These are phyloP conservation scores for Tubosaeta sp. DNA, from an alignment of 768 basidiomycete species.

Conservation along the genomic window DNA sequence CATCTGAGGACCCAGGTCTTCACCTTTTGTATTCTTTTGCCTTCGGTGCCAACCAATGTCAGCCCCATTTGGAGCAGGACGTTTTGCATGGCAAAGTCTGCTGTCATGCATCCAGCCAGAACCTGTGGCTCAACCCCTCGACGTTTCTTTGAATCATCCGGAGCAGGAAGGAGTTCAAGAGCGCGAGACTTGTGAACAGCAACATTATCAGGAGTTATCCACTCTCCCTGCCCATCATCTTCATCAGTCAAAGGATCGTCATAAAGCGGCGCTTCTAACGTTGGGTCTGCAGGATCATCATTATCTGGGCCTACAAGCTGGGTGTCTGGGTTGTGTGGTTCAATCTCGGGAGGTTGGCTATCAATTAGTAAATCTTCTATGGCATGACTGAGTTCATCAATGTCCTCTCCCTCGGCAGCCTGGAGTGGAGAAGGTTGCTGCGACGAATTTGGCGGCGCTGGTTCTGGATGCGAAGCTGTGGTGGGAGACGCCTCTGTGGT, in stretches of 20 bases:
- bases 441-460: background rate
- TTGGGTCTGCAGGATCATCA: slow-evolving; percentile 6
- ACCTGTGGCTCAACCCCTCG: slow-evolving; percentile 39
- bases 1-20: slow-evolving; percentile 96
- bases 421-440: background rate
- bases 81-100: slow-evolving; percentile 99
- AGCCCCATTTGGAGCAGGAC: slow-evolving; percentile 92
- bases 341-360: background rate
- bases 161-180: slow-evolving; percentile 71
- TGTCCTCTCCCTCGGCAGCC: background rate
- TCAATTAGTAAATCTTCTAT: slow-evolving; percentile 11
- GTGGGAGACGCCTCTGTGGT: background rate
- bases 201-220: slow-evolving; percentile 94
- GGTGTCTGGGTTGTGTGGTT: slow-evolving; percentile 35
- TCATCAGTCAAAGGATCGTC: slow-evolving; percentile 72
- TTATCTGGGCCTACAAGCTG: slow-evolving; percentile 15
- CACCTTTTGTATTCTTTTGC: slow-evolving; percentile 83
- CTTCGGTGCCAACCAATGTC: slow-evolving; percentile 83
- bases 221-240: slow-evolving; percentile 88
- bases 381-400: slow-evolving; percentile 10
- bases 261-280: slow-evolving; percentile 40
- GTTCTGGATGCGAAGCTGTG: too few relatives aligned
- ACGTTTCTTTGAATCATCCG: slow-evolving; percentile 27
- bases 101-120: slow-evolving; percentile 89
- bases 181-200: slow-evolving; percentile 82